A percentile compares a stretch with the other conserved stretches of the same genome.
These are phyloP conservation scores for Alternaria conjuncta DNA, from an alignment of 2,329 filamentous ascomycete genomes.

Conservation along the genomic window DNA sequence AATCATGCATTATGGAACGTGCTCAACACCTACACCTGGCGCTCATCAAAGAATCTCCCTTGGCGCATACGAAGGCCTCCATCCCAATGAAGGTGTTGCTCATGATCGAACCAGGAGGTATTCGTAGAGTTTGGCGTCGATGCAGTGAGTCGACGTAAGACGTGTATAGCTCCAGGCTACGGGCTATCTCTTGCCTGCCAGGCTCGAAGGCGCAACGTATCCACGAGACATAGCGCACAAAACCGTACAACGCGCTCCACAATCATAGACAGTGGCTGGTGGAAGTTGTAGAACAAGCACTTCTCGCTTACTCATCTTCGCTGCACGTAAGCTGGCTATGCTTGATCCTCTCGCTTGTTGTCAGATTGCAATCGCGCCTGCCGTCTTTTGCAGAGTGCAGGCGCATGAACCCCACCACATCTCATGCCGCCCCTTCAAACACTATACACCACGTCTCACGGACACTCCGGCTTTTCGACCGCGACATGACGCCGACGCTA, in stretches of 20 bases:
- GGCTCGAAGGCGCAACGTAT: accelerated
- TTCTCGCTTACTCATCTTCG: neutral
- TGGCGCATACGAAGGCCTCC: too few species aligned
- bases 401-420: neutral
- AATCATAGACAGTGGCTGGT: accelerated
- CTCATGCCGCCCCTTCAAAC: too few species aligned
- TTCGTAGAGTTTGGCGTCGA: too few species aligned
- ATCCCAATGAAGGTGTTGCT: accelerated
- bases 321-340: neutral
- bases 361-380: too few species aligned
- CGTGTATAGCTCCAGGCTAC: neutral
- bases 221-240: neutral
- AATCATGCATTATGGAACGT: neutral
- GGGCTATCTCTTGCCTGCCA: neutral
- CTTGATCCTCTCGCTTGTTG: too few species aligned
- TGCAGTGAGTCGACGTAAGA: neutral
- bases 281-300: neutral
- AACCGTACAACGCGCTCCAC: neutral
- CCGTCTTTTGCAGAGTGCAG: neutral
- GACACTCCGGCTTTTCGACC: neutral
- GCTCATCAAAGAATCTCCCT: too few species aligned
- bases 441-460: neutral
- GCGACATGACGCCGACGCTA: neutral
- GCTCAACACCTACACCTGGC: neutral
- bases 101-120: accelerated